Percentiles rank a stretch among this genome's conserved stretches.
Evolutionary conservation across 148 eudicot genomes (phyloP).

Genomic region (Camellia lanceoleosa): DNA sequence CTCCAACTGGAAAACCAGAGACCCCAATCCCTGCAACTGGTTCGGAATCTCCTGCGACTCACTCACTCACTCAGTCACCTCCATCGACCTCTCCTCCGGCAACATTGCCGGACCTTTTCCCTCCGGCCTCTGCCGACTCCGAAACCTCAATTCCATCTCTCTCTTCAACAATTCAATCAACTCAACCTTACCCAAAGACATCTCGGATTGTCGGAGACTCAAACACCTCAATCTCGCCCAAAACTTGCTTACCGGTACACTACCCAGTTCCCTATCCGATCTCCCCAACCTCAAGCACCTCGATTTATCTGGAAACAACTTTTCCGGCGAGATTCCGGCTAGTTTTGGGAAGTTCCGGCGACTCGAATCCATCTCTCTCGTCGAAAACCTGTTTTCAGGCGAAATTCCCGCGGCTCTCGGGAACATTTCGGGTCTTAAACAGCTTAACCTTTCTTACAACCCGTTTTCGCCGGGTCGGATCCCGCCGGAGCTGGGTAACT

Average conservation of each 20-base stretch:
- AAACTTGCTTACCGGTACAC: conserved; percentile 44
- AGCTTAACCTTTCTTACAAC: conserved; percentile 64
- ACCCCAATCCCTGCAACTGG: conserved; percentile 58
- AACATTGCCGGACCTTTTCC: conserved; percentile 62
- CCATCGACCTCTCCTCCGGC: conserved; percentile 45
- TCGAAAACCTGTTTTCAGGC: conserved; percentile 58
- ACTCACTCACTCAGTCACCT: conserved; percentile 27
- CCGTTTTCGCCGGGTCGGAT: conserved; percentile 62
- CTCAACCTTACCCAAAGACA: conserved; percentile 36
- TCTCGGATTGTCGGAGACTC: conserved; percentile 39
- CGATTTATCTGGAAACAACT: conserved; percentile 65
- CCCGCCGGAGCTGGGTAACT: conserved; percentile 49
- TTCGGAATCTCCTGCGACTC: conserved; percentile 48
- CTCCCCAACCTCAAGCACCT: conserved; percentile 33
- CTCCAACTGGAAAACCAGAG: conserved; percentile 38
- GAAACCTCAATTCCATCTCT: conserved; percentile 29
- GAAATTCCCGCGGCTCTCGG: conserved; percentile 49
- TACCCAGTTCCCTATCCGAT: conserved; percentile 39
- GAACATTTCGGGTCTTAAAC: conserved; percentile 49
- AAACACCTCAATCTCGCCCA: conserved; percentile 41
- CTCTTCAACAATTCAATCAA: conserved; percentile 54
- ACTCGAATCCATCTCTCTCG: conserved; percentile 47
- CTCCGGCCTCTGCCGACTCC: conserved; percentile 47
- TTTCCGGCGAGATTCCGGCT: conserved; percentile 66
- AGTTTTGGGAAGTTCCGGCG: conserved; percentile 45